Conservation (phyloP, 1,284 basidiomycete species). For the Heterobasidion parviporum region DNA sequence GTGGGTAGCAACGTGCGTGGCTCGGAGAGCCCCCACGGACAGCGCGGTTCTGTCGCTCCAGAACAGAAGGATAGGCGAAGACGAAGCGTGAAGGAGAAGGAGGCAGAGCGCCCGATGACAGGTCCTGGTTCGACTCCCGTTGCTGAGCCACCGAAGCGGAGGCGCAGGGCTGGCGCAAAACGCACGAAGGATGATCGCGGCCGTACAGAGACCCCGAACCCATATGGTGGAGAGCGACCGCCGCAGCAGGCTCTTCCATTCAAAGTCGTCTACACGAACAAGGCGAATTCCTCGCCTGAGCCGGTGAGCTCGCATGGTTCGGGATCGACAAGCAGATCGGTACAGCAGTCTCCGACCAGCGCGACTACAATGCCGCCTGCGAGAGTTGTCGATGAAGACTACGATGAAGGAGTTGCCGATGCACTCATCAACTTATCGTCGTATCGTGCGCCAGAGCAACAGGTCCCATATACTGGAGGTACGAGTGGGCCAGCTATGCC, state of each 20-base stretch:
- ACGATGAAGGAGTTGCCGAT: constrained; percentile 72
- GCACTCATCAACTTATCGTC: constrained; percentile 55
- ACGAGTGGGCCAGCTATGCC: constrained; percentile 11
- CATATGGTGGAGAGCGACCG: constrained; percentile 14
- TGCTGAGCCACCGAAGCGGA: constrained; percentile 29
- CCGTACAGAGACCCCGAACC: constrained; percentile 22
- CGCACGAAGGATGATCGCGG: constrained; percentile 28
- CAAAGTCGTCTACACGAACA: constrained; percentile 28
- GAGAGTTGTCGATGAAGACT: constrained; percentile 72
- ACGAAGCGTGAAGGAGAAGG: constrained; percentile 29
- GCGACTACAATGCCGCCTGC: constrained; percentile 49
- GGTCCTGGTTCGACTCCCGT: constrained; percentile 7
- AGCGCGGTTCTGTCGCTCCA: constrained; percentile 20
- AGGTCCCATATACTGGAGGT: constrained; percentile 35
- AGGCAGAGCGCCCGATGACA: constrained; percentile 22
- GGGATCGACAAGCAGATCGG: constrained; percentile 37
- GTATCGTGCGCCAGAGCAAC: constrained; percentile 22
- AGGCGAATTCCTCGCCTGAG: constrained; percentile 41
- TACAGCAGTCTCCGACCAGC: constrained; percentile 62
- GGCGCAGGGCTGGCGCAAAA: constrained; percentile 30
- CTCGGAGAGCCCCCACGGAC: constrained; percentile 34
- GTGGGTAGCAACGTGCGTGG: constrained; percentile 18
- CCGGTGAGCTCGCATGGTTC: constrained; percentile 54
- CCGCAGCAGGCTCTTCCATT: constrained; percentile 22
- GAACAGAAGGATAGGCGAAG: constrained; percentile 12